Conservation (phyloP, 345 rosid genomes). For the Acer yangbiense region DNA sequence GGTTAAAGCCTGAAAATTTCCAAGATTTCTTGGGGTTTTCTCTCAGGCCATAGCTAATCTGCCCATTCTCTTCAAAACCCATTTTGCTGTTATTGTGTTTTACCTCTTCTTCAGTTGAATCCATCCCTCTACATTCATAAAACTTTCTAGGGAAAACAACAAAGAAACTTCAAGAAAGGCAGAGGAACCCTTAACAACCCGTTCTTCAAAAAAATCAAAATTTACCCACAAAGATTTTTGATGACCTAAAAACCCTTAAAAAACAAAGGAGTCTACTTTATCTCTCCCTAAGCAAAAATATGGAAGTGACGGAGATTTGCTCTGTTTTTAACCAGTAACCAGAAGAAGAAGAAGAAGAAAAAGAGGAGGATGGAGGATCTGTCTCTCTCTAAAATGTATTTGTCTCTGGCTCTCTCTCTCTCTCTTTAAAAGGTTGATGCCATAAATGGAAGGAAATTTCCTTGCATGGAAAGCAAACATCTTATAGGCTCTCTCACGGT, state of each 20-base stretch:
- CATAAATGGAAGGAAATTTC: not conserved
- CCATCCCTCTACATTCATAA: slow-evolving; percentile 17
- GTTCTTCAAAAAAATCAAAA: too few relatives aligned
- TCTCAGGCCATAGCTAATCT: slow-evolving; percentile 45
- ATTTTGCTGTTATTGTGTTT: slow-evolving; percentile 16
- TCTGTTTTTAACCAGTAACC: not conserved
- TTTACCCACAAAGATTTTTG: not conserved
- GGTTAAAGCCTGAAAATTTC: slow-evolving; percentile 39
- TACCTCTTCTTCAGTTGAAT: slow-evolving; percentile 20
- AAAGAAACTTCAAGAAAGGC: slow-evolving; percentile 30
- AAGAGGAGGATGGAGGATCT: not conserved
- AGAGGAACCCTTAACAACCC: not conserved
- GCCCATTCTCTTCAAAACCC: slow-evolving; percentile 31
- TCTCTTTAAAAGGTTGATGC: slow-evolving; percentile 2
- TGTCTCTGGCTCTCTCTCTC: not conserved
- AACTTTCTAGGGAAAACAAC: slow-evolving; percentile 16
- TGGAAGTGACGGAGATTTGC: not conserved
- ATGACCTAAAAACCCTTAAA: slow-evolving; percentile 6
- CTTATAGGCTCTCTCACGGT: not conserved
- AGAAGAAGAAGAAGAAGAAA: too few relatives aligned
- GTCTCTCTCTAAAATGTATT: not conserved
- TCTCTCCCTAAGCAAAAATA: not conserved
- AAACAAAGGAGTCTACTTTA: not conserved
- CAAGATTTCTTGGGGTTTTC: slow-evolving; percentile 70
- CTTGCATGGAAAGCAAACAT: slow-evolving; percentile 18